Evolutionary conservation across 768 basidiomycete species (phyloP).

Genomic region (Thelephora ganbajun): DNA sequence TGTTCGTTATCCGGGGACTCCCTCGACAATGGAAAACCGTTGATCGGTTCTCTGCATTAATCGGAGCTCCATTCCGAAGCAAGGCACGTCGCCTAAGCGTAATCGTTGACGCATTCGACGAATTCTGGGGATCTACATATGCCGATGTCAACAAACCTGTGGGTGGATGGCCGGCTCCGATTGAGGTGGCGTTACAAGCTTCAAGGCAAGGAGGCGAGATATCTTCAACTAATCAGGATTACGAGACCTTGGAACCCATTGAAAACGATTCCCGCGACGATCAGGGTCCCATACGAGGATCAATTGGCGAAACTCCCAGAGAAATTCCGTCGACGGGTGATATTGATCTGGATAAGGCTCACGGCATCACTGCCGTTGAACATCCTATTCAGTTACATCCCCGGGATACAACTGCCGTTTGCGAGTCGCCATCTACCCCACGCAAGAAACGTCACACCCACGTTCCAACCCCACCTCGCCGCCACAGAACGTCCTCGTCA

Average conservation of each 20-base stretch:
- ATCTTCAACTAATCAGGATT: neutral
- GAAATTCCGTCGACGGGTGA: slow-evolving; percentile 1
- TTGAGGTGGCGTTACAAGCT: slow-evolving; percentile 22
- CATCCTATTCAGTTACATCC: too few relatives aligned
- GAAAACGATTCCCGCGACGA: slow-evolving; percentile 2
- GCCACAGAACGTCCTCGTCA: neutral
- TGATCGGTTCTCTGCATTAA: slow-evolving; percentile 29
- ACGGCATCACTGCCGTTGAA: neutral
- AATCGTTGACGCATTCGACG: slow-evolving; percentile 37
- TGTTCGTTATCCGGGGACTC: slow-evolving; percentile 37
- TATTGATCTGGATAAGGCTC: neutral
- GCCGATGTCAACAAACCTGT: slow-evolving; percentile 25
- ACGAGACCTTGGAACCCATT: slow-evolving; percentile 7
- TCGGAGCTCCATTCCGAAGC: slow-evolving; percentile 46
- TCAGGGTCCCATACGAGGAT: neutral
- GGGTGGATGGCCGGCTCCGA: slow-evolving; percentile 39
- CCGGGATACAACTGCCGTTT: too few relatives aligned
- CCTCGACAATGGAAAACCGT: slow-evolving; percentile 27
- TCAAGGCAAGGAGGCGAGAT: slow-evolving; percentile 6
- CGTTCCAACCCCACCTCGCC: neutral
- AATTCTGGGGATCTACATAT: slow-evolving; percentile 47
- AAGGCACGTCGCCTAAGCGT: slow-evolving; percentile 30
- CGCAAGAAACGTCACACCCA: too few relatives aligned
- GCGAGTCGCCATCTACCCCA: too few relatives aligned
- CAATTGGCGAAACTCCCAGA: slow-evolving; percentile 4